Conservation (phyloP, 257 asterid genomes). For the Solanum boliviense region DNA sequence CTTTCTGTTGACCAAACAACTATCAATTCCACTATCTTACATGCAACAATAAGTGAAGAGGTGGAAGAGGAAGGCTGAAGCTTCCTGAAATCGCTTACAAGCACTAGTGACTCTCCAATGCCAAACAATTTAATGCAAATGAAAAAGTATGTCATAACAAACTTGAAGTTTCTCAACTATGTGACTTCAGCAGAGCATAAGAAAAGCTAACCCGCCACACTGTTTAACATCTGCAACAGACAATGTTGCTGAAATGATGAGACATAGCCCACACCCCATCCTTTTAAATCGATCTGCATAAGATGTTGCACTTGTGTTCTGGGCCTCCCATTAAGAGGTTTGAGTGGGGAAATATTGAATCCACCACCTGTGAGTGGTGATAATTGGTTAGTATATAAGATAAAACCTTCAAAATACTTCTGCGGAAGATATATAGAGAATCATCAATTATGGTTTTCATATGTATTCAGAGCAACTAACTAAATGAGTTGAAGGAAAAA, state of each 20-base stretch:
- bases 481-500: neutral
- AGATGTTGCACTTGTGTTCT: conserved; percentile 98
- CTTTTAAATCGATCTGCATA: conserved; percentile 91
- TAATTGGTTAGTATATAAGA: neutral
- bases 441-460: neutral
- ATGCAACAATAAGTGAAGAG: neutral
- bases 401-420: neutral
- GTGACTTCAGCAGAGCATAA: neutral
- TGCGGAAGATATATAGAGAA: neutral
- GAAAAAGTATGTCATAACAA: neutral
- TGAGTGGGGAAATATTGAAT: conserved; percentile 79
- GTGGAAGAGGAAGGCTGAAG: neutral
- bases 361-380: conserved; percentile 75
- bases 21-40: neutral
- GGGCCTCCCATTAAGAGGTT: conserved; percentile 77
- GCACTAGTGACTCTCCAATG: neutral
- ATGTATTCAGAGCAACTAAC: neutral
- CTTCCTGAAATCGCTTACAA: neutral
- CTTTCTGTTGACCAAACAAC: neutral
- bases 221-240: conserved; percentile 89
- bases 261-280: conserved; percentile 94
- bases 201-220: conserved; percentile 81
- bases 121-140: neutral
- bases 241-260: conserved; percentile 93
- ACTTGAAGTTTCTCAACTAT: neutral